Base-by-base conservation (phyloP, 441 rosid genomes). In the Erodium chrysanthum region DNA sequence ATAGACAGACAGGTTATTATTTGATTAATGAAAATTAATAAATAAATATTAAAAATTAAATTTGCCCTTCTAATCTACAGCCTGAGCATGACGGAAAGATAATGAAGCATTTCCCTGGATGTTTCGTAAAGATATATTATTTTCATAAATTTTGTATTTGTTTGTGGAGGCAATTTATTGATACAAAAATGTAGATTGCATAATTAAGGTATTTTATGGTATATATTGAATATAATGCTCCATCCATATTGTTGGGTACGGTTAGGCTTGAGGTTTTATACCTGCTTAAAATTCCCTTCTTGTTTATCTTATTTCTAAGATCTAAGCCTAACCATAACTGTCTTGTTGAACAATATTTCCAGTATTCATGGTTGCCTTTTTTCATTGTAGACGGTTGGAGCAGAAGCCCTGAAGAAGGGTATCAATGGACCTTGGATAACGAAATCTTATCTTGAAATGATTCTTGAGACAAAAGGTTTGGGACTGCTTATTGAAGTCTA, bases 391-490 rank as follows among this genome's bases (percentile, higher is more conserved):
- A 89, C 85, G 69, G 98, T 95, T 81, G 99, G 96, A 78, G 91
- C 88, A 72, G 99, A 95, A 84, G 96, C 92, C 63, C 79, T 77
- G 68, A 85, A 81, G 78, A 82, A 88, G 88, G 91, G 90, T 70
- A 80, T 95, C 23, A 72, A 64, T 75, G 89, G 93, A 70, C 98
- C 89, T 42, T 95, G 99, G 99, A 86, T 95, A 79, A 92, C 96
- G 65, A 90, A 90, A 76, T 95, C 99, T 68, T 95, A 95, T 83
- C 80, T 95, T 72, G 98, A 95, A 83, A 73, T 92, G 87, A 88
- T 95, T 82, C 90, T 95, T 23, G 96, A 95, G 82, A 86, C 86
- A 66, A 88, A 92, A 87, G 97, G 99, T 95, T 66, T 31, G 76
- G 37, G 42, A 37, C 68, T 79, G 42, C 64, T 60, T 58, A 25